Evolutionary conservation across 108 stramenopile genomes (phyloP).

Genomic region (Phaeodactylum tricornutum): DNA sequence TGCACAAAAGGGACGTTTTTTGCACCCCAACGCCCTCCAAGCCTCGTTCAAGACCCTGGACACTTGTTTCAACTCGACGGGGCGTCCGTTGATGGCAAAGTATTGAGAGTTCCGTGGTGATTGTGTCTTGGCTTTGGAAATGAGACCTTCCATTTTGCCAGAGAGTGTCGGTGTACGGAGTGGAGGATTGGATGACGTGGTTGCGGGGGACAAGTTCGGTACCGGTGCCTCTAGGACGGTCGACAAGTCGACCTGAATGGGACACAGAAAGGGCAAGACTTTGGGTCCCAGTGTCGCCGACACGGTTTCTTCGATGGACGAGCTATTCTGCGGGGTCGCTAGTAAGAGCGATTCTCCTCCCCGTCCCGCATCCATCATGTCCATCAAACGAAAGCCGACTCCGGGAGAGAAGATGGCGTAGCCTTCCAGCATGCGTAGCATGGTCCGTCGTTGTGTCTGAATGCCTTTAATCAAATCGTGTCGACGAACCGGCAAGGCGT

Average conservation of each 20-base stretch:
- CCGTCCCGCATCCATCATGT: conserved; percentile 25
- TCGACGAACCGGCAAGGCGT: conserved; percentile 71
- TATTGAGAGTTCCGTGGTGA: conserved; percentile 34
- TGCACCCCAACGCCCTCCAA: conserved; percentile 71
- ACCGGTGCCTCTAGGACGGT: conserved; percentile 6
- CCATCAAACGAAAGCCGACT: conserved; percentile 54
- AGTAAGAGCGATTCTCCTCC: conserved; percentile 27
- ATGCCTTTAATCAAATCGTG: conserved; percentile 62
- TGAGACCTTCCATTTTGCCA: conserved; percentile 4
- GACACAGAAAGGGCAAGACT: conserved; percentile 36
- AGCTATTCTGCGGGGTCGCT: conserved; percentile 36
- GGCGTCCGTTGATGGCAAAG: conserved; percentile 90
- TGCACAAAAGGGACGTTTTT: conserved; percentile 76
- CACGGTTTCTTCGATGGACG: conserved; percentile 41
- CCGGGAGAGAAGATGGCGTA: conserved; percentile 73
- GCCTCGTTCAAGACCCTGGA: conserved; percentile 48
- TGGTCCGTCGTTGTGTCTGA: conserved; percentile 46
- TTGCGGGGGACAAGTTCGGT: background rate
- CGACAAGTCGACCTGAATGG: conserved; percentile 33
- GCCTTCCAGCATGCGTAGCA: conserved; percentile 65
- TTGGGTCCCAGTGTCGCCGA: conserved; percentile 50
- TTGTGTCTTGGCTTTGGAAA: background rate
- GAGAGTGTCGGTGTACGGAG: background rate
- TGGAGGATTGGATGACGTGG: too few relatives aligned
- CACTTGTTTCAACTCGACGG: conserved; percentile 88